Evolutionary conservation across 2,329 filamentous ascomycete genomes (phyloP).

Genomic region (Cryoendolithus antarcticus): DNA sequence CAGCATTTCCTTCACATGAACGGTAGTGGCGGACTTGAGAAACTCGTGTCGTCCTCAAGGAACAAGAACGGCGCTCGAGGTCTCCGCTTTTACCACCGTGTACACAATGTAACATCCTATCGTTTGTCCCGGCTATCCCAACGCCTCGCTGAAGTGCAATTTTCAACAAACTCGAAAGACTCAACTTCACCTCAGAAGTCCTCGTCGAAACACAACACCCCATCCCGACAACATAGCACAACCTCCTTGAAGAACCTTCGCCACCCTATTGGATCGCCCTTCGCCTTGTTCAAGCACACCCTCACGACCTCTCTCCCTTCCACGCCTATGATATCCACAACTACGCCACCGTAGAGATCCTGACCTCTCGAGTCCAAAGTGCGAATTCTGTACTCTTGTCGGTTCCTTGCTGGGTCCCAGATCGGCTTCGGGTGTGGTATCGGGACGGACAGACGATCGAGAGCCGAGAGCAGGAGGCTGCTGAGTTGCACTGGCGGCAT

Average conservation of each 20-base stretch:
- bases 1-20: too few relatives aligned
- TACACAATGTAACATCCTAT: too few relatives aligned
- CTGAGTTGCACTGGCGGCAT: constrained; percentile 64
- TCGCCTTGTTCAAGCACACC: constrained; percentile 83
- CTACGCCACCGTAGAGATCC: constrained; percentile 60
- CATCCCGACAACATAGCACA: constrained; percentile 77
- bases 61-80: too few relatives aligned
- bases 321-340: constrained; percentile 52
- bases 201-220: constrained; percentile 34
- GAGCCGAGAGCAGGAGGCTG: constrained; percentile 64
- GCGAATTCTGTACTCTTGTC: constrained; percentile 38
- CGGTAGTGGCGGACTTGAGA: too few relatives aligned
- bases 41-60: too few relatives aligned
- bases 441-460: constrained; percentile 77
- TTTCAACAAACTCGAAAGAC: too few relatives aligned
- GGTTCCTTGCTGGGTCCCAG: neutral
- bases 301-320: constrained; percentile 53
- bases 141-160: too few relatives aligned
- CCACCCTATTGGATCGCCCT: constrained; percentile 95
- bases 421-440: constrained; percentile 32
- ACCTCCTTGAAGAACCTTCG: constrained; percentile 92
- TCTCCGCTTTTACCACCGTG: too few relatives aligned
- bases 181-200: too few relatives aligned
- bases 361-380: constrained; percentile 62
- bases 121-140: too few relatives aligned